Evolutionary conservation across 352 stramenopile genomes (phyloP).

Genomic region (Pythium pectinolyticum): DNA sequence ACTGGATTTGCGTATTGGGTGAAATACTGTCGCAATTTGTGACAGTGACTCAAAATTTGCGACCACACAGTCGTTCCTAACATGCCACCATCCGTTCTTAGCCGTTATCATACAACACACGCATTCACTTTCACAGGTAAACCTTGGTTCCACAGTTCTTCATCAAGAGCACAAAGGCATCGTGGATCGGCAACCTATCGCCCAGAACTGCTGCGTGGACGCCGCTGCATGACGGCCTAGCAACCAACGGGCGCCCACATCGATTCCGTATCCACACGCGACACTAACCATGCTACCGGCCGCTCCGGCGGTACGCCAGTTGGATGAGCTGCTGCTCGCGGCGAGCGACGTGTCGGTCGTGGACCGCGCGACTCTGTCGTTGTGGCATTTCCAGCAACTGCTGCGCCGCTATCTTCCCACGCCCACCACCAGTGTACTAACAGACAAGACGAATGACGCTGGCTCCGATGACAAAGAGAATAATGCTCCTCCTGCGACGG

Average conservation of each 20-base stretch:
- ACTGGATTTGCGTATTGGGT: too few relatives aligned
- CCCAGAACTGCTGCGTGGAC: too few relatives aligned
- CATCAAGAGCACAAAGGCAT: too few relatives aligned
- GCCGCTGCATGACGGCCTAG: conserved; percentile 1
- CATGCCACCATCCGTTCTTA: too few relatives aligned
- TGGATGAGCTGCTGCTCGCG: conserved; percentile 61
- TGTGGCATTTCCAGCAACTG: conserved; percentile 81
- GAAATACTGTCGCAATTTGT: too few relatives aligned
- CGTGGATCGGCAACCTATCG: conserved; percentile 9
- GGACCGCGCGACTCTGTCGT: conserved; percentile 71
- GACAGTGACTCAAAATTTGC: too few relatives aligned
- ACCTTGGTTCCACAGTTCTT: too few relatives aligned
- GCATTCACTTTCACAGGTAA: too few relatives aligned
- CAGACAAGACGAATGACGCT: conserved; percentile 1
- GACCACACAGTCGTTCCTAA: too few relatives aligned
- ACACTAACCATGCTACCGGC: conserved; percentile 9
- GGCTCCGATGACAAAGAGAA: conserved; percentile 28
- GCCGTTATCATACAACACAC: too few relatives aligned
- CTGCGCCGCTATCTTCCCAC: conserved; percentile 46
- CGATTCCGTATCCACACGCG: background rate
- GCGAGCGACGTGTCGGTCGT: conserved; percentile 64
- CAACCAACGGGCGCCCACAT: background rate
- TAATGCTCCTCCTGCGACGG: background rate
- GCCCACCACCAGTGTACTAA: background rate
- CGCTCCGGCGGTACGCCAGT: conserved; percentile 11